A percentile compares a stretch with the other conserved stretches of the same genome.
Evolutionary conservation across 1,139 yeast species (phyloP).

Genomic region (Debaryomycetaceae sp.): DNA sequence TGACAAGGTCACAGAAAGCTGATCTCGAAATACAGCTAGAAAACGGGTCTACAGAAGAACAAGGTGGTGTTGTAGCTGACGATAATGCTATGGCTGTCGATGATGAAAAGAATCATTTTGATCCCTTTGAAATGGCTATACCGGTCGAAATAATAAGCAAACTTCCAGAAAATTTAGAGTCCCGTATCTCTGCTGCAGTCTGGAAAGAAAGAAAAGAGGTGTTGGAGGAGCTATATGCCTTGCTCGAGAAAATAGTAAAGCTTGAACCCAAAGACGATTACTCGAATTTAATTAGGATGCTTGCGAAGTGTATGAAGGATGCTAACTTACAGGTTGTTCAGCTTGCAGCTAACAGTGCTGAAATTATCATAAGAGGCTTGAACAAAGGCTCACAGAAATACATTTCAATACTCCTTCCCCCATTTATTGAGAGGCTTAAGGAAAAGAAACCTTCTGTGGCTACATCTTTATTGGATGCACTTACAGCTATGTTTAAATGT

Average conservation of each 20-base stretch:
- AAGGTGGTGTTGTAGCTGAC: conserved; percentile 35
- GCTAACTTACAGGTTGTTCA: conserved; percentile 89
- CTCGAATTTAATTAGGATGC: conserved; percentile 51
- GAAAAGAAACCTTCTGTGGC: conserved; percentile 82
- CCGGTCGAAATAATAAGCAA: conserved; percentile 60
- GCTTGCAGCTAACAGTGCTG: conserved; percentile 69
- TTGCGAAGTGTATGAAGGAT: conserved; percentile 80
- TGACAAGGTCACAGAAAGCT: conserved; percentile 49
- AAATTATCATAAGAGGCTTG: conserved; percentile 64
- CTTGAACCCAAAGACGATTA: conserved; percentile 50
- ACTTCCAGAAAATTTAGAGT: conserved; percentile 60
- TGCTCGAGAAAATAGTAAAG: conserved; percentile 50
- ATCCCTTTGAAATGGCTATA: conserved; percentile 39
- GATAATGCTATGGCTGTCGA: conserved; percentile 17
- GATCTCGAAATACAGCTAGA: conserved; percentile 17
- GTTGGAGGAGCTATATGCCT: conserved; percentile 61
- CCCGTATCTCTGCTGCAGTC: conserved; percentile 56
- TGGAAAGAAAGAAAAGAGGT: conserved; percentile 95
- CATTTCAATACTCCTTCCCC: conserved; percentile 49
- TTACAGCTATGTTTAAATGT: conserved; percentile 58
- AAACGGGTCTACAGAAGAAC: conserved; percentile 13
- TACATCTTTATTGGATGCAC: conserved; percentile 62
- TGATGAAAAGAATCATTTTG: conserved; percentile 13
- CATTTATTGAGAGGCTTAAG: conserved; percentile 78
- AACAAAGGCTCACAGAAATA: conserved; percentile 55